Conservation (phyloP, 148 eudicot species). For the Amaranthus hypochondriacus region DNA sequence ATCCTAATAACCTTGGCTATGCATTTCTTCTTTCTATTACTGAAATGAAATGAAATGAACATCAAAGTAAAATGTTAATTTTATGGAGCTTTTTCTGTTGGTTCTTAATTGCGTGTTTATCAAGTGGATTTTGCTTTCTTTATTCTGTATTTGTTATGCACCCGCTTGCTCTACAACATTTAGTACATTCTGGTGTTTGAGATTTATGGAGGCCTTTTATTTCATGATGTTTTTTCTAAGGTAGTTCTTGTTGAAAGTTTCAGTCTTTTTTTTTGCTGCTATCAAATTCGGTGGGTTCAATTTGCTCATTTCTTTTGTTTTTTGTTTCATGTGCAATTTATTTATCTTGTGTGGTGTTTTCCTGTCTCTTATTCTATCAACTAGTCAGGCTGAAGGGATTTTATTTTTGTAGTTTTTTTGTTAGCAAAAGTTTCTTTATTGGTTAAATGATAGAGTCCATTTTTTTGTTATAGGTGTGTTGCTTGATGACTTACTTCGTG, state of each 20-base stretch:
- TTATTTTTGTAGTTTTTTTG: background rate
- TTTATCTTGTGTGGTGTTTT: background rate
- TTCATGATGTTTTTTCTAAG: background rate
- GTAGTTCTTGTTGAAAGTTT: background rate
- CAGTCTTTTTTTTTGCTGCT: background rate
- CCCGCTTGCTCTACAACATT: background rate
- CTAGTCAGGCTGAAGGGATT: background rate
- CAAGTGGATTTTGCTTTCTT: background rate
- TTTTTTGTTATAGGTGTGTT: constrained; percentile 46
- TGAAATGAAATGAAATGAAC: background rate
- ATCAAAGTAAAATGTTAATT: background rate
- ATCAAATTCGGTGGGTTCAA: background rate
- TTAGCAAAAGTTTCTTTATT: background rate
- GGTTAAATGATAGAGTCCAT: too few relatives aligned
- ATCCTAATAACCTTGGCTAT: too few relatives aligned
- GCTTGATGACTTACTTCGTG: constrained; percentile 88
- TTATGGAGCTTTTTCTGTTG: background rate
- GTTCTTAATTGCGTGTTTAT: background rate
- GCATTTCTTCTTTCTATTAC: background rate
- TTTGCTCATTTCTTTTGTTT: background rate
- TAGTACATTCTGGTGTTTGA: background rate
- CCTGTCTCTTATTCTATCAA: background rate
- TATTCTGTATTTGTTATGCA: background rate
- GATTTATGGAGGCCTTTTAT: background rate
- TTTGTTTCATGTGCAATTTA: background rate